Conservation (phyloP, 306 rosid species). For the Lotus japonicus region DNA sequence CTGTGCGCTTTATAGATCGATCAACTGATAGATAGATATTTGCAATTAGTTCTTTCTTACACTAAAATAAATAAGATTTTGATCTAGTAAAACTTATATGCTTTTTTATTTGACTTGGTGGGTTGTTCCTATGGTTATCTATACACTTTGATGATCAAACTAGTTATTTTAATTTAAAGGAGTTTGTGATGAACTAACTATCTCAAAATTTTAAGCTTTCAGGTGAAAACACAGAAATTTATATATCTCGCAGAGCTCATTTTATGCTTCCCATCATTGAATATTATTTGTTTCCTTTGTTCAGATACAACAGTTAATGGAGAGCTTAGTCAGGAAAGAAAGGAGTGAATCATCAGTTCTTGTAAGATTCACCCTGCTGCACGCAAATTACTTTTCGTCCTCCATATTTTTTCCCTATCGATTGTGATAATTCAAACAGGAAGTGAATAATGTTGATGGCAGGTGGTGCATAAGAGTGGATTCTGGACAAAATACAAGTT, state of each 20-base stretch:
- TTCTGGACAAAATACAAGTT: constrained; percentile 46
- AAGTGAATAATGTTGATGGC: constrained; percentile 71
- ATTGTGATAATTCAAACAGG: constrained; percentile 47
- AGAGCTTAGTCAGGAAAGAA: constrained; percentile 55
- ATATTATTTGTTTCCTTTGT: constrained; percentile 20
- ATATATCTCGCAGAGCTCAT: not conserved
- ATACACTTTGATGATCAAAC: not conserved
- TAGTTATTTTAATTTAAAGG: constrained; percentile 9
- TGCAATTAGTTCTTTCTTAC: not conserved
- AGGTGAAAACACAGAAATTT: not conserved
- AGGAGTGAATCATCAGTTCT: constrained; percentile 48
- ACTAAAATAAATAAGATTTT: not conserved
- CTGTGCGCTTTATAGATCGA: no score
- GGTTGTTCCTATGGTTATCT: not conserved
- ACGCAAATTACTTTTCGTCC: constrained; percentile 5
- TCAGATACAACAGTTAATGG: constrained; percentile 75
- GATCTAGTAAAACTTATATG: not conserved
- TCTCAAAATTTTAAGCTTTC: not conserved
- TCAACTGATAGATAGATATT: not conserved
- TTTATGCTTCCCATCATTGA: constrained; percentile 1
- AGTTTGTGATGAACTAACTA: not conserved
- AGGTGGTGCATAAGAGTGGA: constrained; percentile 83
- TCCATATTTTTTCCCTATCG: constrained; percentile 20
- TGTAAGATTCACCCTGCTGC: constrained; percentile 46
- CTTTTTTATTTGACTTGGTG: constrained; percentile 2